Conservation (phyloP, 2,329 filamentous ascomycete genomes). For the Colletotrichum melonis region DNA sequence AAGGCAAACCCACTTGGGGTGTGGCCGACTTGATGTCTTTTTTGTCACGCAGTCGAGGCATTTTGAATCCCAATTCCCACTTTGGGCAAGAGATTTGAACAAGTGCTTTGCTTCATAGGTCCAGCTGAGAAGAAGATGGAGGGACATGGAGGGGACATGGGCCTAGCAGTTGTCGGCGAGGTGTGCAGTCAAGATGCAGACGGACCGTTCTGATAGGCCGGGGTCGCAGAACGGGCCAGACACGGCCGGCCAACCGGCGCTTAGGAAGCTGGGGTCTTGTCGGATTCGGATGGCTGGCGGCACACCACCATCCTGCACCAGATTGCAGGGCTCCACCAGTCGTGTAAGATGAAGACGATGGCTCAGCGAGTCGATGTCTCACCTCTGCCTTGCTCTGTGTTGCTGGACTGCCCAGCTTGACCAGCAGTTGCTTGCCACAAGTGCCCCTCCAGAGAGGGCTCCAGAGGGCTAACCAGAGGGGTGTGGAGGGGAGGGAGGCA, state of each 20-base stretch:
- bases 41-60: neutral
- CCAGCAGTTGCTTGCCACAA: conserved; percentile 53
- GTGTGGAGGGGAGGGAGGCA: conserved; percentile 30
- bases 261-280: conserved; percentile 55
- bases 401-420: conserved; percentile 35
- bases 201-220: conserved; percentile 56
- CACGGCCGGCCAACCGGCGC: conserved; percentile 57
- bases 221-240: conserved; percentile 41
- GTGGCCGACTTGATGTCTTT: conserved; percentile 17
- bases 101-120: conserved; percentile 29
- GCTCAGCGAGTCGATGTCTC: conserved; percentile 60
- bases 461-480: too few relatives aligned
- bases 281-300: conserved; percentile 57
- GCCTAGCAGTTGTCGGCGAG: conserved; percentile 44
- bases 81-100: conserved; percentile 21
- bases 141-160: conserved; percentile 29
- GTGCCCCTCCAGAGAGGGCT: conserved; percentile 30
- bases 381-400: conserved; percentile 53
- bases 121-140: conserved; percentile 27
- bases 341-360: conserved; percentile 53
- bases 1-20: conserved; percentile 14
- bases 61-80: conserved; percentile 19
- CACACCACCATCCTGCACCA: conserved; percentile 54
- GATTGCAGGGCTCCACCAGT: conserved; percentile 51
- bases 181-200: conserved; percentile 41